These are phyloP conservation scores for Penicillium sp. DNA, from an alignment of 2,329 filamentous ascomycete genomes.

Conservation along the genomic window DNA sequence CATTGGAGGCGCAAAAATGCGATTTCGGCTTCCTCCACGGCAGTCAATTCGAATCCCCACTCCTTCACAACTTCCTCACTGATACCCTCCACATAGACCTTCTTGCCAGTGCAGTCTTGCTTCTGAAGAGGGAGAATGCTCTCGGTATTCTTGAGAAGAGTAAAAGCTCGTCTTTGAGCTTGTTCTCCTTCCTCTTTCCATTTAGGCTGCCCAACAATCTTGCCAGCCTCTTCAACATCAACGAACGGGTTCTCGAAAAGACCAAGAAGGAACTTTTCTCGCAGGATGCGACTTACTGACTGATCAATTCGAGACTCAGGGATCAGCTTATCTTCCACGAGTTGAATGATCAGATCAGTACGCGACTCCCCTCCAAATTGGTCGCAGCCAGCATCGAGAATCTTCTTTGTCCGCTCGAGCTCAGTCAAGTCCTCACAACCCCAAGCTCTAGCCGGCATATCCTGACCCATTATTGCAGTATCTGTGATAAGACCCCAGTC, in stretches of 20 bases:
- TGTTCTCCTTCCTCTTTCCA: background rate
- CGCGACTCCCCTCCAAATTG: slow-evolving; percentile 54
- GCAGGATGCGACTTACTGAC: slow-evolving; percentile 49
- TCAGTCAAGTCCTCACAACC: slow-evolving; percentile 49
- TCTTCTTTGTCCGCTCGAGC: slow-evolving; percentile 42
- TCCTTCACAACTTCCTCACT: background rate
- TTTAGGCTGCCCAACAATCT: background rate
- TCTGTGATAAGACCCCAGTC: slow-evolving; percentile 58
- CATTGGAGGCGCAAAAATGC: background rate
- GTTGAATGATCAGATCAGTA: slow-evolving; percentile 44
- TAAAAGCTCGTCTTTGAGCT: background rate
- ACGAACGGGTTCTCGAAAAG: slow-evolving; percentile 56
- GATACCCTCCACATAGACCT: background rate
- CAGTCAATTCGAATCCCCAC: background rate
- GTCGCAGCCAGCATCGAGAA: slow-evolving; percentile 54
- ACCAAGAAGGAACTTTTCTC: slow-evolving; percentile 54
- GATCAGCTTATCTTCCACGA: slow-evolving; percentile 24
- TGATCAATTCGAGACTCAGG: slow-evolving; percentile 47
- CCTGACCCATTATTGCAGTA: slow-evolving; percentile 35
- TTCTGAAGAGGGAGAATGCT: background rate
- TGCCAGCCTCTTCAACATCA: slow-evolving; percentile 26
- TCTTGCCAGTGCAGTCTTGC: background rate
- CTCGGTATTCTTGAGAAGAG: background rate
- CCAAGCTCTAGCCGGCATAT: slow-evolving; percentile 33
- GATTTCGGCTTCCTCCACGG: background rate